These are phyloP conservation scores for Hirschfeldia incana DNA, from an alignment of 345 rosid species.

Conservation along the genomic window DNA sequence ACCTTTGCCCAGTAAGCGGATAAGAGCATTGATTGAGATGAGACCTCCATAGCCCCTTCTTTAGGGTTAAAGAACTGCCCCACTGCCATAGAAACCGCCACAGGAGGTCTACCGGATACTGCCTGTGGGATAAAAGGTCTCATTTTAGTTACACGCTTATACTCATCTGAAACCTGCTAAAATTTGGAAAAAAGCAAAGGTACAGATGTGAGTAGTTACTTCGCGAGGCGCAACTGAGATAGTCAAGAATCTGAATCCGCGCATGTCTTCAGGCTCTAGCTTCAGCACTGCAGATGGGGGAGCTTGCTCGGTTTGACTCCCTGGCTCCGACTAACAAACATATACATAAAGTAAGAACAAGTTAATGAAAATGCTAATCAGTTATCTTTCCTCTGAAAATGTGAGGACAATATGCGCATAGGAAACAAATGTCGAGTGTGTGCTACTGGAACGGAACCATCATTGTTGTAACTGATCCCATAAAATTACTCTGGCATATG, in stretches of 20 bases:
- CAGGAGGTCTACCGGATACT: constrained; percentile 93
- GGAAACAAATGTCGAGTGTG: constrained; percentile 3
- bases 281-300: constrained; percentile 88
- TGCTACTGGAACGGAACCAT: constrained; percentile 1
- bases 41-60: constrained; percentile 67
- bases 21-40: constrained; percentile 64
- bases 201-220: constrained; percentile 46
- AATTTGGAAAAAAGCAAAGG: constrained; percentile 8
- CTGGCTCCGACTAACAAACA: constrained; percentile 81
- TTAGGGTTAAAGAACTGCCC: constrained; percentile 94
- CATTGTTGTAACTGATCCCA: neutral
- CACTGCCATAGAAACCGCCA: constrained; percentile 97
- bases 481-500: constrained; percentile 4
- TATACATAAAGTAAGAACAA: constrained; percentile 4
- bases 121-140: constrained; percentile 59
- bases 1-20: constrained; percentile 79
- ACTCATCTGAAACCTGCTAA: constrained; percentile 2
- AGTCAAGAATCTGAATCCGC: constrained; percentile 85
- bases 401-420: neutral
- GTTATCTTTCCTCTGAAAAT: neutral
- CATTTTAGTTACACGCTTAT: constrained; percentile 21
- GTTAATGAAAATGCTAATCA: constrained; percentile 22
- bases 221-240: constrained; percentile 94
- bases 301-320: constrained; percentile 98
- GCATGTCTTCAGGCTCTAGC: constrained; percentile 80